A percentile compares a stretch with the other conserved stretches of the same genome.
Evolutionary conservation across 306 rosid genomes (phyloP).

Genomic region (Corylus americana): DNA sequence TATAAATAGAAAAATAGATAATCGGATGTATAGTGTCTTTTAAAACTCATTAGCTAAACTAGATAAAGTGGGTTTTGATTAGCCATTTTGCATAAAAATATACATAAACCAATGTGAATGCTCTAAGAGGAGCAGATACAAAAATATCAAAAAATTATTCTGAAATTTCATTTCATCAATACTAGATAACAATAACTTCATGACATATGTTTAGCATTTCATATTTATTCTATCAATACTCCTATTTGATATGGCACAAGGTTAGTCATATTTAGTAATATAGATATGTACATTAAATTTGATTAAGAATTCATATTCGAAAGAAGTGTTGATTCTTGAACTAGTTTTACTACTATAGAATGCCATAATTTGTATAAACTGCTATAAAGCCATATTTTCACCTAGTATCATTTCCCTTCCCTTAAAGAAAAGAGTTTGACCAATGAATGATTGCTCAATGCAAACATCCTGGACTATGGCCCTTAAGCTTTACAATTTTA

Average conservation of each 20-base stretch:
- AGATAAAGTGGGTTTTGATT: too few species aligned
- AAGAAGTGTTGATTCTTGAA: not conserved
- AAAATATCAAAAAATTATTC: not conserved
- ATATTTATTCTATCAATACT: not conserved
- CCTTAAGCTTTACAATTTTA: not conserved
- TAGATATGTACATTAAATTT: not conserved
- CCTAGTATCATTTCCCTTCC: not conserved
- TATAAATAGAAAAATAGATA: too few species aligned
- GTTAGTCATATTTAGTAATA: not conserved
- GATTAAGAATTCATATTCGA: not conserved
- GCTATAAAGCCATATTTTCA: constrained; percentile 10
- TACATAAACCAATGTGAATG: too few species aligned
- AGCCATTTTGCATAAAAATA: too few species aligned
- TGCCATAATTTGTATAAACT: not conserved
- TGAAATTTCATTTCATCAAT: not conserved
- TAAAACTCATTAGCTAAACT: too few species aligned
- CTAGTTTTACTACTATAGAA: not conserved
- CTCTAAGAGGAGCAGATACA: not conserved
- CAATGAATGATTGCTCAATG: constrained; percentile 8
- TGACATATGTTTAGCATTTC: not conserved
- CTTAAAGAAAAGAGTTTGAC: not conserved
- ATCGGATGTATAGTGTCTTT: too few species aligned
- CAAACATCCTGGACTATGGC: not conserved
- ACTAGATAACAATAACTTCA: not conserved
- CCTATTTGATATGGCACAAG: not conserved